Base-by-base conservation (phyloP, 2,329 filamentous ascomycete species). In the Penicillium capsulatum region DNA sequence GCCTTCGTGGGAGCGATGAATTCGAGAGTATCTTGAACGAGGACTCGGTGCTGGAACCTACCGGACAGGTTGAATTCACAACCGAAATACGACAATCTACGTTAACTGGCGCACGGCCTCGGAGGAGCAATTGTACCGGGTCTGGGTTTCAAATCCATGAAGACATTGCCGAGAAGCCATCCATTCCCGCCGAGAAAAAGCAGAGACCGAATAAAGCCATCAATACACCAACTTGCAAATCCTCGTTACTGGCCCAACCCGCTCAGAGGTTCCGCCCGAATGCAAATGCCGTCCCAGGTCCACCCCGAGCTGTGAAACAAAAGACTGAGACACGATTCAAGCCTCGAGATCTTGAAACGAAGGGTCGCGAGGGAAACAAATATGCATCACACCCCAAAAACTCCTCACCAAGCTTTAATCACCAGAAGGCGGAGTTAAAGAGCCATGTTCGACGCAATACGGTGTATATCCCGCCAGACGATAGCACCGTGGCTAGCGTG, bases 391-490 rank as follows among this genome's bases (percentile, higher is more conserved):
- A 36, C 10, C 42, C 49, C 16, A 51, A 44, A 30, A 40, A 35
- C 4, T 37, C 29, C 9, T 32, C 15, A 27, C 16, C 35, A 28
- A 34, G 40, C 4, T 16, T 31, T 17, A 3, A 26, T 32, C 29
- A 22, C 7, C 28, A 45, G 11, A 47, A 46, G 5, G 44, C 60
- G 32, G 32, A 5, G 6, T 34, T 61, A 15, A 66, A 62, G 36
- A 62, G 51, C 26, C 51, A 58, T 19, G 53, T 62, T 15, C 60
- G 63, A 27, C 60, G 63, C 16, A 57, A 61, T 19, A 69, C 65
- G 2, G 57, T 69, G 11, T 70, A 68, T 43, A 66, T 71, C 17
- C 65, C 68, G 0, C 55, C 61, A 1, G 66, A 70, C 27, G 64
- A 70, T 42, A 64, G 60, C 1, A 66, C 67, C 0, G 57, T 67